phyloP scores from a whole-genome alignment of 768 basidiomycete genomes.

The Suillus subluteus region DNA sequence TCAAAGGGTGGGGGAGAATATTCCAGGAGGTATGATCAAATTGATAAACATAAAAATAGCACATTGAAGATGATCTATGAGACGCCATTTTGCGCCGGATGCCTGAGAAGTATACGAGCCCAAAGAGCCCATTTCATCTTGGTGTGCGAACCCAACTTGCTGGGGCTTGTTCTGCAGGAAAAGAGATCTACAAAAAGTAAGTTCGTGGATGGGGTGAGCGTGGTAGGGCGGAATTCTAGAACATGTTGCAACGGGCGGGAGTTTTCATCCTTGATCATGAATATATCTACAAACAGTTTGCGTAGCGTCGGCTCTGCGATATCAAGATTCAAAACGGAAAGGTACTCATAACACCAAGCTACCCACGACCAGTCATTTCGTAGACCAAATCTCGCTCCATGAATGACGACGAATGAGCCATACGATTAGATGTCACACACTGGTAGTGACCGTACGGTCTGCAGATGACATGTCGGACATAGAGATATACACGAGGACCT shows the following conservation, averaged over 20 bases:
- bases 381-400: neutral
- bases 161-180: neutral
- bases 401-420: neutral
- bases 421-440: neutral
- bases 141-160: neutral
- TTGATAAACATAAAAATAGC: neutral
- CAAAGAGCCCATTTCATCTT: too few species aligned
- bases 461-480: neutral
- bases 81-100: too few species aligned
- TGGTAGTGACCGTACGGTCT: neutral
- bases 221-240: neutral
- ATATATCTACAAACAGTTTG: neutral
- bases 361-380: neutral
- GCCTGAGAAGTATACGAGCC: too few species aligned
- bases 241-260: too few species aligned
- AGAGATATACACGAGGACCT: neutral
- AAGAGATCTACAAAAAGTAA: neutral
- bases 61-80: too few species aligned
- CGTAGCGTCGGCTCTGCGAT: neutral
- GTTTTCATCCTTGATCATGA: neutral
- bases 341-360: neutral
- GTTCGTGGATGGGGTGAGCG: neutral
- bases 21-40: conserved; percentile 2
- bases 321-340: neutral
- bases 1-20: conserved; percentile 4